Conservation (phyloP, 352 stramenopile genomes). For the Phytophthora syringae region DNA sequence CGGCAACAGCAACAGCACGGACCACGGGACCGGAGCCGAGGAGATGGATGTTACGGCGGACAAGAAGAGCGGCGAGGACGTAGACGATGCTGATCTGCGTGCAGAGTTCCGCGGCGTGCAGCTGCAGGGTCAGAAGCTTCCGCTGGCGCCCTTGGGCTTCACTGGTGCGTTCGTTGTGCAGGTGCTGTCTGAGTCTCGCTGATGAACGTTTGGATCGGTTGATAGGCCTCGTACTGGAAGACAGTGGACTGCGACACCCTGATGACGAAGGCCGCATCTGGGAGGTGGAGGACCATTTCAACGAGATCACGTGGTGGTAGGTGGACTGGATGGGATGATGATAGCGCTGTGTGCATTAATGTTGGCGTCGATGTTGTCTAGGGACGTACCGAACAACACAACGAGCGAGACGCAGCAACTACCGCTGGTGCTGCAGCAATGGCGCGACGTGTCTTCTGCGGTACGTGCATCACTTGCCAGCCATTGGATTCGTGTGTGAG, state of each 20-base stretch:
- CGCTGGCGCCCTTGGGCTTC: constrained; percentile 48
- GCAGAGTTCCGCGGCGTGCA: constrained; percentile 79
- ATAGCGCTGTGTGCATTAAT: neutral
- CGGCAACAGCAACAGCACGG: constrained; percentile 34
- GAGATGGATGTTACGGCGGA: constrained; percentile 30
- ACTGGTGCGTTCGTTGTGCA: constrained; percentile 45
- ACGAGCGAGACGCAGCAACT: constrained; percentile 61
- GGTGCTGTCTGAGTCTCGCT: constrained; percentile 1
- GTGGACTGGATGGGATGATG: constrained; percentile 1
- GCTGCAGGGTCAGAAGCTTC: constrained; percentile 57
- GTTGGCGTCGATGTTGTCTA: constrained; percentile 15
- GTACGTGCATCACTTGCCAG: constrained; percentile 37
- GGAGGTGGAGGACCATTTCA: constrained; percentile 83
- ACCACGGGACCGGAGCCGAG: constrained; percentile 23
- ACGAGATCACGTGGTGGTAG: constrained; percentile 74
- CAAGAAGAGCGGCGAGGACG: constrained; percentile 14
- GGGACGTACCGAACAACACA: constrained; percentile 64
- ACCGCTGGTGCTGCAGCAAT: constrained; percentile 57
- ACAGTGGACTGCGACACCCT: constrained; percentile 58
- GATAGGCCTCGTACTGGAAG: constrained; percentile 68
- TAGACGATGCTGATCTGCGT: no score
- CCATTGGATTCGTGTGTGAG: neutral
- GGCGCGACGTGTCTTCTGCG: constrained; percentile 59
- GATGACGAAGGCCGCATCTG: constrained; percentile 74
- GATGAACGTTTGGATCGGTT: neutral